Conservation (phyloP, 2,329 filamentous ascomycete species). For the Diaporthe ilicicola region DNA sequence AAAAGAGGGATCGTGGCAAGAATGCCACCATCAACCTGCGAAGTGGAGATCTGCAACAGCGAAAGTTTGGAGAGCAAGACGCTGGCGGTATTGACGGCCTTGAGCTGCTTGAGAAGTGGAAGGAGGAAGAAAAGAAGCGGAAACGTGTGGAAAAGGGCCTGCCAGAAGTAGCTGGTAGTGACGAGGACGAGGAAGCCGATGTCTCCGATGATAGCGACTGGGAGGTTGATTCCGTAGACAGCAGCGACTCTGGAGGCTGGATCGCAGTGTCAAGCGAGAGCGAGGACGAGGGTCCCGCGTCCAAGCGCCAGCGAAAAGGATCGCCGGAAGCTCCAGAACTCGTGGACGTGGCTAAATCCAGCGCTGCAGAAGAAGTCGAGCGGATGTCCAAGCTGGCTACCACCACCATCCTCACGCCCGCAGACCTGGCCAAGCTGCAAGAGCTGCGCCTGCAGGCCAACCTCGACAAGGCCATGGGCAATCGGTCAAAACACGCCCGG, state of each 20-base stretch:
- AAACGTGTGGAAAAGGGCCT: conserved; percentile 76
- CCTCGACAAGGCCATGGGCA: conserved; percentile 70
- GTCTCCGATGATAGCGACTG: conserved; percentile 70
- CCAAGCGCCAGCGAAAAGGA: conserved; percentile 68
- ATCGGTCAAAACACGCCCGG: conserved; percentile 56
- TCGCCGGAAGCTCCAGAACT: conserved; percentile 40
- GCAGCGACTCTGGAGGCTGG: conserved; percentile 85
- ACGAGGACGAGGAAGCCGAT: conserved; percentile 69
- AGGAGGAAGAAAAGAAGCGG: conserved; percentile 84
- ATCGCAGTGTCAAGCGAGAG: conserved; percentile 84
- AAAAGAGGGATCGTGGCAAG: conserved; percentile 91
- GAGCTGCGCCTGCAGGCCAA: conserved; percentile 82
- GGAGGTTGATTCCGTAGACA: conserved; percentile 69
- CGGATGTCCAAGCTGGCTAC: conserved; percentile 82
- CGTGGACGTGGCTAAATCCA: conserved; percentile 51
- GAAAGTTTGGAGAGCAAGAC: conserved; percentile 84
- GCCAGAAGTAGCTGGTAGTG: conserved; percentile 67
- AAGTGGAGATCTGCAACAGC: conserved; percentile 77
- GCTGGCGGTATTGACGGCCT: conserved; percentile 88
- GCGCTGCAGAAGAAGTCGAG: conserved; percentile 53
- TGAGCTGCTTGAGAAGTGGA: conserved; percentile 91
- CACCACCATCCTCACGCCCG: conserved; percentile 91
- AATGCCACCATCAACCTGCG: conserved; percentile 83
- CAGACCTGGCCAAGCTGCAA: conserved; percentile 92
- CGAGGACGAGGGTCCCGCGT: conserved; percentile 75